Evolutionary conservation across 2,329 filamentous ascomycete species (phyloP), one percentile per base, ranked within the genome.

Genomic region (Aspergillus persii): DNA sequence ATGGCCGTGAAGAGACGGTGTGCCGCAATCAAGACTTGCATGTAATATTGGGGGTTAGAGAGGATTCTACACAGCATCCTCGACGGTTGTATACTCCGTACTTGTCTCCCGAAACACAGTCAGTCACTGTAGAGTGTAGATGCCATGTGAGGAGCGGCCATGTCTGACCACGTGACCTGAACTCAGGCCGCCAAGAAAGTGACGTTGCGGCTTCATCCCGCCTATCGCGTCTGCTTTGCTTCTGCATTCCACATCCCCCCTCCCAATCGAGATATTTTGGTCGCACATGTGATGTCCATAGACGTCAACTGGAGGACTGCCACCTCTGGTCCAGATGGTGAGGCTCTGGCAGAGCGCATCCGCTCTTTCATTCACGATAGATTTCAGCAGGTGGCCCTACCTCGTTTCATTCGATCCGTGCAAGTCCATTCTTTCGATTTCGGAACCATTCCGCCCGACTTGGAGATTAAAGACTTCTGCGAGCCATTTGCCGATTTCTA

Each of bases 401-500:
- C 95, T 60, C 90, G 92, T 70, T 97, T 99, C 83, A 97, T 99
- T 77, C 93, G 95, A 71, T 95, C 92, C 29, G 95, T 99, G 68
- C 89, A 92, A 56, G 93, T 97, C 46, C 93, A 97, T 74, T 89
- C 91, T 61, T 99, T 99, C 77, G 89, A 94, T 64, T 97, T 99
- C 74, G 95, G 95, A 51, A 86, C 82, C 30, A 87, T 94, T 53
- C 83, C 90, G 44, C 95, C 95, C 1, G 85, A 90, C 67, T 85
- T 99, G 47, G 92, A 96, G 72, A 88, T 99, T 69, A 98, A 97
- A 77, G 95, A 98, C 75, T 93, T 99, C 61, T 96, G 94, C 68
- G 93, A 99, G 73, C 95, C 95, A 2, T 84, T 98, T 59, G 89
- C 92, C 0, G 95, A 99, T 70, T 99, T 99, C 72, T 99, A 99